Evolutionary conservation across 352 stramenopile genomes (phyloP).

Genomic region (Stramenopiles sp.): DNA sequence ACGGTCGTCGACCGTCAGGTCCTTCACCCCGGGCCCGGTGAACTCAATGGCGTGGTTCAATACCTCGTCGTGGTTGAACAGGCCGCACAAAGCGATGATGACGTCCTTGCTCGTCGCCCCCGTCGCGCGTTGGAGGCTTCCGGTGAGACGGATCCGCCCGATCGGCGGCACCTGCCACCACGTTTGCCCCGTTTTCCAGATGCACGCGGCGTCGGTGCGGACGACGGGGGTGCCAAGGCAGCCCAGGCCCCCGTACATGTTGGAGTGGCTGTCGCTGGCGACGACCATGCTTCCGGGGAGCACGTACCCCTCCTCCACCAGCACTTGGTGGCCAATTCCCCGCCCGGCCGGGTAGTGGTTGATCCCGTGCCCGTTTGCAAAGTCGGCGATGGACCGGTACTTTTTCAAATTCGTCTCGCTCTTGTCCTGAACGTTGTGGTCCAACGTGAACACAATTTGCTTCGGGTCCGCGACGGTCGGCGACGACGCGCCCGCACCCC

Average conservation of each 20-base stretch:
- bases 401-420: too few species aligned
- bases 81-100: conserved; percentile 53
- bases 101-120: conserved; percentile 63
- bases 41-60: conserved; percentile 66
- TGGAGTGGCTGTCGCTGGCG: conserved; percentile 49
- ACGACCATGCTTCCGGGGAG: conserved; percentile 49
- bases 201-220: conserved; percentile 52
- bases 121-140: conserved; percentile 38
- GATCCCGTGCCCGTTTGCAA: too few species aligned
- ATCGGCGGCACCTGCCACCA: conserved; percentile 63
- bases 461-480: too few species aligned
- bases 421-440: too few species aligned
- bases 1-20: conserved; percentile 57
- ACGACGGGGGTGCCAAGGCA: conserved; percentile 50
- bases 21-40: conserved; percentile 36
- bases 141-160: conserved; percentile 54
- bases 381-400: too few species aligned
- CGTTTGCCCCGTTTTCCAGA: conserved; percentile 52
- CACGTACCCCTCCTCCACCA: conserved; percentile 53
- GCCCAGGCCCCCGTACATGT: conserved; percentile 44
- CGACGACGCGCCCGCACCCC: too few species aligned
- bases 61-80: conserved; percentile 56
- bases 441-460: too few species aligned
- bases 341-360: too few species aligned
- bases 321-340: conserved; percentile 58